phyloP scores from a whole-genome alignment of 306 rosid genomes.

The Neltuma alba region DNA sequence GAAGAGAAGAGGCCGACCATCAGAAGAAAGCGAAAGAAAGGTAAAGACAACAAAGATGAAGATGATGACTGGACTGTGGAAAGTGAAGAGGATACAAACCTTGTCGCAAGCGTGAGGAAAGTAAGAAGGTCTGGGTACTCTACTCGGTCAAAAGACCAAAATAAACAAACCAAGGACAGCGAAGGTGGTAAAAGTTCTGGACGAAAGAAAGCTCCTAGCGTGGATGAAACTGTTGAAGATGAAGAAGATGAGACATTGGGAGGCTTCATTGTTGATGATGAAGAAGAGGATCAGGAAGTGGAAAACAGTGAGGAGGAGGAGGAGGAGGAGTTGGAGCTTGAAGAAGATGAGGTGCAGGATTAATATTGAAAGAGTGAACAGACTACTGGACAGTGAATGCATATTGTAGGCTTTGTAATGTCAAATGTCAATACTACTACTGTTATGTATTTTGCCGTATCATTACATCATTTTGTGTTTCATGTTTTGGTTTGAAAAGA shows the following conservation, averaged over 20 bases:
- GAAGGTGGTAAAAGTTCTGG: slow-evolving; percentile 36
- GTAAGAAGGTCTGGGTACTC: slow-evolving; percentile 52
- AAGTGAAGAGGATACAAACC: slow-evolving; percentile 54
- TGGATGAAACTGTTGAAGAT: slow-evolving; percentile 34
- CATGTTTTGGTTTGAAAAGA: background rate
- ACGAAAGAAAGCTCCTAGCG: slow-evolving; percentile 40
- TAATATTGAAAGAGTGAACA: slow-evolving; percentile 17
- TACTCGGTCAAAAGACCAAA: slow-evolving; percentile 56
- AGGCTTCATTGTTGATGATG: slow-evolving; percentile 70
- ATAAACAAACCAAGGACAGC: slow-evolving; percentile 29
- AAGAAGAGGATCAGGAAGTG: slow-evolving; percentile 46
- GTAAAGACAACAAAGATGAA: slow-evolving; percentile 51
- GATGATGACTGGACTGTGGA: slow-evolving; percentile 68
- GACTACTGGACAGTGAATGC: background rate
- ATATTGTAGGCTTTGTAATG: background rate
- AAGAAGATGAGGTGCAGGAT: slow-evolving; percentile 34
- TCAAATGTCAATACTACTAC: background rate
- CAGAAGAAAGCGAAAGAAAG: slow-evolving; percentile 52
- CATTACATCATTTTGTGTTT: background rate
- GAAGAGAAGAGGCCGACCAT: slow-evolving; percentile 37
- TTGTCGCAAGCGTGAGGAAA: slow-evolving; percentile 51
- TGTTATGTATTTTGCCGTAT: slow-evolving; percentile 11
- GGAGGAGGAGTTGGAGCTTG: too few relatives aligned
- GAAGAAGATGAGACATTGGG: slow-evolving; percentile 65
- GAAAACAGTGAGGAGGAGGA: slow-evolving; percentile 37